Evolutionary conservation across 2,329 filamentous ascomycete species (phyloP).

Genomic region (Fulvia fulva): DNA sequence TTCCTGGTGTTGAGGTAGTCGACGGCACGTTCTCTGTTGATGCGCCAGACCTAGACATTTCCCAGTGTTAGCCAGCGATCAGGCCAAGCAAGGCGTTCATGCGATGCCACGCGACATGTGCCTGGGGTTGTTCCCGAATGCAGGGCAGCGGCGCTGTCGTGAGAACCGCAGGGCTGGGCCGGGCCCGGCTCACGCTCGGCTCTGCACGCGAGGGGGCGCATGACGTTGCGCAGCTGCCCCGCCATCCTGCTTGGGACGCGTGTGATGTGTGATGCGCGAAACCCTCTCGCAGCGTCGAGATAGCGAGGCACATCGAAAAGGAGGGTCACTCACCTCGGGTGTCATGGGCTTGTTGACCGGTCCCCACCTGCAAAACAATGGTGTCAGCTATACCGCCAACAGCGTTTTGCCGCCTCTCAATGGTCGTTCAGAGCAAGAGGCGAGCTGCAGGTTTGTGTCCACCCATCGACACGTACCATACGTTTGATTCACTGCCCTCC

Average conservation of each 20-base stretch:
- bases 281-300: background rate
- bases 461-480: conserved; percentile 56
- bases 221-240: conserved; percentile 2
- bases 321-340: conserved; percentile 69
- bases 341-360: conserved; percentile 99
- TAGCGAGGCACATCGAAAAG: background rate
- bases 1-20: conserved; percentile 99
- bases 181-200: conserved; percentile 4
- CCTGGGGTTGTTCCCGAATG: conserved; percentile 29
- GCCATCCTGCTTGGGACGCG: background rate
- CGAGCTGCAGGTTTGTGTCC: background rate
- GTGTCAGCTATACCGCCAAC: background rate
- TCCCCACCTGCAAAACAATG: conserved; percentile 60
- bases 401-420: background rate
- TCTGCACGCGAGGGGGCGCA: background rate
- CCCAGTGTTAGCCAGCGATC: conserved; percentile 27
- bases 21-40: conserved; percentile 97
- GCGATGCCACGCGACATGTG: conserved; percentile 5
- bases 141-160: conserved; percentile 9
- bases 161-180: background rate
- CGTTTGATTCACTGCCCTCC: conserved; percentile 77
- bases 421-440: background rate
- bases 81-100: background rate
- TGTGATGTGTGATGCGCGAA: background rate
- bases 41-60: conserved; percentile 83